A percentile compares a stretch with the other conserved stretches of the same genome.
Evolutionary conservation across 257 asterid genomes (phyloP).

Genomic region (Penstemon eatonii): DNA sequence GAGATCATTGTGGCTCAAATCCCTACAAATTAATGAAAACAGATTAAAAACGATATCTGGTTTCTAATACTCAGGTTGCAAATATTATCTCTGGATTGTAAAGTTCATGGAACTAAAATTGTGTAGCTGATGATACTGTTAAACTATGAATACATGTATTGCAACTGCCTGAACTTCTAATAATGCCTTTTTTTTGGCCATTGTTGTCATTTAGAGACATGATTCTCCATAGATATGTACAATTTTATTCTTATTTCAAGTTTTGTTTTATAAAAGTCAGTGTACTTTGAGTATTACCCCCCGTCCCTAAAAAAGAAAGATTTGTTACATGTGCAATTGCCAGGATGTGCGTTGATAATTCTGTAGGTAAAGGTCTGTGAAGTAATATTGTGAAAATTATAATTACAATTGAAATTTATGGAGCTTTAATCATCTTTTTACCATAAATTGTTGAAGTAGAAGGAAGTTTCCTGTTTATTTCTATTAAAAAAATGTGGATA

Average conservation of each 20-base stretch:
- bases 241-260: too few species aligned
- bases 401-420: conserved; percentile 2
- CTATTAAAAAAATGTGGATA: conserved; percentile 7
- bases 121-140: conserved; percentile 3
- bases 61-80: background rate
- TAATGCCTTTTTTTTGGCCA: conserved; percentile 11
- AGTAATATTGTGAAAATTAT: conserved; percentile 1
- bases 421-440: conserved; percentile 4
- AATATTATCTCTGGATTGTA: background rate
- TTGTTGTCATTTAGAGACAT: background rate
- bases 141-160: background rate
- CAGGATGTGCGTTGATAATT: background rate
- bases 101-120: background rate
- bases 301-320: too few species aligned
- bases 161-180: background rate
- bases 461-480: conserved; percentile 7
- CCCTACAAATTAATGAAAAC: conserved; percentile 39
- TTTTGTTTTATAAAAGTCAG: too few species aligned
- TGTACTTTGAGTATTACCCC: too few species aligned
- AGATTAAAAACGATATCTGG: conserved; percentile 2
- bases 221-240: too few species aligned
- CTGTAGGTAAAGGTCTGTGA: background rate
- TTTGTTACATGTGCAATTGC: background rate
- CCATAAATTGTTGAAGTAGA: background rate
- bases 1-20: conserved; percentile 63